These are phyloP conservation scores for Pterulicium gracile DNA, from an alignment of 1,284 basidiomycete species.

Conservation along the genomic window DNA sequence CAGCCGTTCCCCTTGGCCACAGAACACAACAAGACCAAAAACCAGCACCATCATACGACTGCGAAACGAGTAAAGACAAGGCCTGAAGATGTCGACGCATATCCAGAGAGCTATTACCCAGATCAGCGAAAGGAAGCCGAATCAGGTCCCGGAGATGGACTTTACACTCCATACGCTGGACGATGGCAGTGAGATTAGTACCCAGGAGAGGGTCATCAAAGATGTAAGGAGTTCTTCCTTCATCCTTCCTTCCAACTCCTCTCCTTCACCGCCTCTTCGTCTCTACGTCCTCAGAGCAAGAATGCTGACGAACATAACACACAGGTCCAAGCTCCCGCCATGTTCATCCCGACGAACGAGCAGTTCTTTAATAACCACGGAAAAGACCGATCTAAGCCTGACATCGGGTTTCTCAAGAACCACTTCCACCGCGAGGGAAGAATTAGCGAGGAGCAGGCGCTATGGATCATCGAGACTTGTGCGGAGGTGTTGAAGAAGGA, in stretches of 20 bases:
- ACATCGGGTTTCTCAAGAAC: constrained; percentile 96
- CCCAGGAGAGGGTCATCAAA: constrained; percentile 79
- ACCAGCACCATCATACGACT: too few species aligned
- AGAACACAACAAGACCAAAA: too few species aligned
- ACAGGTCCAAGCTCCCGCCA: constrained; percentile 92
- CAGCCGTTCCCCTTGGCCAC: too few species aligned
- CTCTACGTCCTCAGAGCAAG: constrained; percentile 4
- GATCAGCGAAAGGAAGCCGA: constrained; percentile 47
- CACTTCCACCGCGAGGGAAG: constrained; percentile 97
- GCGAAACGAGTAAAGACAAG: too few species aligned
- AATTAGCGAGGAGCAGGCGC: constrained; percentile 82
- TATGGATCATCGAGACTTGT: constrained; percentile 77
- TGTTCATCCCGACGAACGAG: constrained; percentile 83
- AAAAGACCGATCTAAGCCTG: constrained; percentile 80
- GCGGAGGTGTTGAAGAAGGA: constrained; percentile 71
- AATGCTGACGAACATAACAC: constrained; percentile 3
- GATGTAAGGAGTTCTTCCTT: constrained; percentile 43
- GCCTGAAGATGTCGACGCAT: constrained; percentile 44
- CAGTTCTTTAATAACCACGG: constrained; percentile 77
- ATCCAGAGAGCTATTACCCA: constrained; percentile 67
- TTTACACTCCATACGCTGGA: constrained; percentile 86
- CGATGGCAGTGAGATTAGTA: constrained; percentile 78
- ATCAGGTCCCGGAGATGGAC: constrained; percentile 56
- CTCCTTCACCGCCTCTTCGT: constrained; percentile 6
- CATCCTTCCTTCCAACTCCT: neutral